Percentiles rank a stretch among this genome's conserved stretches.
phyloP scores from a whole-genome alignment of 106 monocot genomes.

The Allium sativum region DNA sequence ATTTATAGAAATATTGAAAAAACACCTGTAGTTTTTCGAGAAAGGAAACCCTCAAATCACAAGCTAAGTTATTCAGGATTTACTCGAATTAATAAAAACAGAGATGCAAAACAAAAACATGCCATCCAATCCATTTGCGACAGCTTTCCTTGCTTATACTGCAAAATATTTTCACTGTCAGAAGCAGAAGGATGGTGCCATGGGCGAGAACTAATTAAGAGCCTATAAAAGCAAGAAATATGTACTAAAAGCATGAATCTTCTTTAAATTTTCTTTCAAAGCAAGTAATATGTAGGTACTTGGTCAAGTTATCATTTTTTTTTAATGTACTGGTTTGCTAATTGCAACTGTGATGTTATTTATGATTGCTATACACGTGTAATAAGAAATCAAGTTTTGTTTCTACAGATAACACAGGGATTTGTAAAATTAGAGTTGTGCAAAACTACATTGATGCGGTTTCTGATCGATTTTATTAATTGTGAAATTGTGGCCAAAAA shows the following conservation, averaged over 20 bases:
- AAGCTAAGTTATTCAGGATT: constrained; percentile 50
- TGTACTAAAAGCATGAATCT: too few species aligned
- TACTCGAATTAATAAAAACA: constrained; percentile 77
- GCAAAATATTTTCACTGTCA: constrained; percentile 78
- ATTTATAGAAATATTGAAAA: constrained; percentile 94
- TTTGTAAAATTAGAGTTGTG: background rate
- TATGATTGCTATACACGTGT: background rate
- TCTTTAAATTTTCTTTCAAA: too few species aligned
- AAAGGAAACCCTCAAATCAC: constrained; percentile 93
- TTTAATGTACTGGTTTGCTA: background rate
- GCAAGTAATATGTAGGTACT: too few species aligned
- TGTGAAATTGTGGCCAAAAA: too few species aligned
- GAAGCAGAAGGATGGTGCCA: constrained; percentile 83
- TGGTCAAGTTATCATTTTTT: too few species aligned
- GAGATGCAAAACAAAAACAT: constrained; percentile 79
- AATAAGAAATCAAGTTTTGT: background rate
- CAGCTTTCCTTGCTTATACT: constrained; percentile 85
- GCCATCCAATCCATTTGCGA: constrained; percentile 38
- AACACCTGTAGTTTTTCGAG: constrained; percentile 95
- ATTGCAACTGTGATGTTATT: background rate
- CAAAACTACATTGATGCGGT: too few species aligned
- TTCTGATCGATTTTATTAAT: too few species aligned
- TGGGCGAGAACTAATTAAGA: constrained; percentile 95
- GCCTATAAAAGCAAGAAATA: constrained; percentile 41
- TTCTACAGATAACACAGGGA: constrained; percentile 6